phyloP scores from a whole-genome alignment of 768 basidiomycete genomes.

The Russula emetica region DNA sequence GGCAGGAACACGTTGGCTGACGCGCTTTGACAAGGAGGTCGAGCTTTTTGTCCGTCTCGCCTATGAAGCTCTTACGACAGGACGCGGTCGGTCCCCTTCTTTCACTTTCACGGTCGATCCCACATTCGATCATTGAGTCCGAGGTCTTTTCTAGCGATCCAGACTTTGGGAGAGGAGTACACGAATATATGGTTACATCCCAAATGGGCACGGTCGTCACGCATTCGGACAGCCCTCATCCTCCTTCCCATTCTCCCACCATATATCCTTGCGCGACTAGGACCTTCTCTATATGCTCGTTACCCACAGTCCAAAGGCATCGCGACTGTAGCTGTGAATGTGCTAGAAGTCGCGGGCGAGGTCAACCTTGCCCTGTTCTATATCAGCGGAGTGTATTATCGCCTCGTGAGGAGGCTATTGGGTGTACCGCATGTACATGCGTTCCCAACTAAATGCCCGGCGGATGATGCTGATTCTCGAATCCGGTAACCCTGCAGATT shows the following conservation, averaged over 20 bases:
- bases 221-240: conserved; percentile 50
- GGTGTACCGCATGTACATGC: conserved; percentile 61
- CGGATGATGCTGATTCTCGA: not conserved
- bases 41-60: conserved; percentile 61
- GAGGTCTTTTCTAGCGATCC: conserved; percentile 47
- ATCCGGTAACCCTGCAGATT: conserved; percentile 43
- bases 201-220: conserved; percentile 43
- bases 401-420: conserved; percentile 60
- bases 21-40: conserved; percentile 77
- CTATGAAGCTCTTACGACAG: conserved; percentile 72
- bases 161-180: conserved; percentile 90
- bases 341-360: conserved; percentile 57
- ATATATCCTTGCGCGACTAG: conserved; percentile 54
- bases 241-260: conserved; percentile 62
- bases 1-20: conserved; percentile 74
- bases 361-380: conserved; percentile 80
- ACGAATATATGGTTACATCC: conserved; percentile 66
- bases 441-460: not conserved
- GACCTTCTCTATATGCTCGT: conserved; percentile 37
- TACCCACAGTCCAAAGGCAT: conserved; percentile 35
- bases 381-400: conserved; percentile 74
- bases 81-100: conserved; percentile 50
- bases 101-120: conserved; percentile 5
- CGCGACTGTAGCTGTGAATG: conserved; percentile 42
- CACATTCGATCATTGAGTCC: conserved; percentile 16